A percentile compares a stretch with the other conserved stretches of the same genome.
Evolutionary conservation across 2,329 filamentous ascomycete species (phyloP).

Genomic region (Ilyonectria robusta): DNA sequence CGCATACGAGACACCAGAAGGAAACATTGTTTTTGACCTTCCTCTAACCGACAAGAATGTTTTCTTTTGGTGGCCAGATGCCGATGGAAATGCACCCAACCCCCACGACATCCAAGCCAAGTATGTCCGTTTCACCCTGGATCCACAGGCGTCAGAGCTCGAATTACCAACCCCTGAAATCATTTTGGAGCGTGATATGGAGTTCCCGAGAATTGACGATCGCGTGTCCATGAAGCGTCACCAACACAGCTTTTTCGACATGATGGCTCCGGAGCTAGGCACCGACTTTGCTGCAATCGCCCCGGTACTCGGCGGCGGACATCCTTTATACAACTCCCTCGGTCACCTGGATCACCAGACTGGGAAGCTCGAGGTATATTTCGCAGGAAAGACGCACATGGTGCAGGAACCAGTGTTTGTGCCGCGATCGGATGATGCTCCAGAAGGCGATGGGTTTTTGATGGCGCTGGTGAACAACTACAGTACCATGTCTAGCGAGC

Average conservation of each 20-base stretch:
- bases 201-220: constrained; percentile 21
- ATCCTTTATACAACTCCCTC: constrained; percentile 19
- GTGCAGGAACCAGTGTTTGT: constrained; percentile 26
- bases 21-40: constrained; percentile 21
- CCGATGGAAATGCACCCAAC: neutral
- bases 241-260: constrained; percentile 15
- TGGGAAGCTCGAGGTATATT: constrained; percentile 9
- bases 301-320: constrained; percentile 8
- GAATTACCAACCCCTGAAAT: neutral
- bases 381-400: constrained; percentile 16
- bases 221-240: constrained; percentile 3
- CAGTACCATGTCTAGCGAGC: constrained; percentile 12
- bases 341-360: constrained; percentile 18
- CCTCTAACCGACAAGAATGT: constrained; percentile 22
- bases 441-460: constrained; percentile 22
- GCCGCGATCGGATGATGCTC: constrained; percentile 8
- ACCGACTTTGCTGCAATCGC: constrained; percentile 4
- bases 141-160: neutral
- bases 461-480: constrained; percentile 20
- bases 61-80: constrained; percentile 25
- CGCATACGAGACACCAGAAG: constrained; percentile 17
- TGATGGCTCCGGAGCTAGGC: constrained; percentile 9
- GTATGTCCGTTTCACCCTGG: constrained; percentile 7
- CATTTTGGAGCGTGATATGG: constrained; percentile 11
- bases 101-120: constrained; percentile 13